Base-by-base conservation (phyloP, 2,329 filamentous ascomycete species). In the Alternaria consortialis region DNA sequence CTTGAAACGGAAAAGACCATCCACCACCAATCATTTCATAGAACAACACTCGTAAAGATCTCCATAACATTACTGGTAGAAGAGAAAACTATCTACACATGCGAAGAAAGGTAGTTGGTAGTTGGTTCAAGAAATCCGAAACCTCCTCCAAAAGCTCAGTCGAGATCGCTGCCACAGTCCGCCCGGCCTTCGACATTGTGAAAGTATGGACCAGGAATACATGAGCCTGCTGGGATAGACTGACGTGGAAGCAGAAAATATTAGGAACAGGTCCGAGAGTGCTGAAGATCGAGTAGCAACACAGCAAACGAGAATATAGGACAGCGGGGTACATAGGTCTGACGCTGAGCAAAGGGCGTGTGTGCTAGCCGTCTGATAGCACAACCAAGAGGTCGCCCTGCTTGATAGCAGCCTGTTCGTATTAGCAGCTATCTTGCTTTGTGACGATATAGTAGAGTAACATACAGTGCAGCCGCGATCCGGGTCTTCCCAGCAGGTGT, bases 381-480 rank as follows among this genome's bases (percentile, higher is more conserved):
- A 75, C 69, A 3, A 77, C 40, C 8, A 67, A 72, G 39, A 77
- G 70, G 42, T 64, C 57, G 13, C 73, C 71, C 25, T 66, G 50
- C 11, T 60, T 65, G 32, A 70, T 58, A 7, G 68, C 67, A 29
- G 74, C 72, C 73, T 75, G n/a, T 46, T 6, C 2, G 34, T 20
- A 34, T 56, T 47, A 47, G 32, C 29, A 12, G 4, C n/a, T 43
- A 3, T n/a, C 7, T 17, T 34, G 12, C n/a, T 37, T 25, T 7
- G 20, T 25, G 5, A 23, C 15, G 11, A 8, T 25, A 8, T 7
- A 29, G 6, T 20, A 12, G 4, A 3, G 27, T 7, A 9, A 63
- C 91, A 86, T 88, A 95, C 92, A 52, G 93, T 97, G 87, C 93
- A 97, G 62, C 93, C 92, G 64, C 81, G 84, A 61, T 80, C 75